These are phyloP conservation scores for Halophytophthora polymorphica DNA, from an alignment of 352 stramenopile genomes.

Conservation along the genomic window DNA sequence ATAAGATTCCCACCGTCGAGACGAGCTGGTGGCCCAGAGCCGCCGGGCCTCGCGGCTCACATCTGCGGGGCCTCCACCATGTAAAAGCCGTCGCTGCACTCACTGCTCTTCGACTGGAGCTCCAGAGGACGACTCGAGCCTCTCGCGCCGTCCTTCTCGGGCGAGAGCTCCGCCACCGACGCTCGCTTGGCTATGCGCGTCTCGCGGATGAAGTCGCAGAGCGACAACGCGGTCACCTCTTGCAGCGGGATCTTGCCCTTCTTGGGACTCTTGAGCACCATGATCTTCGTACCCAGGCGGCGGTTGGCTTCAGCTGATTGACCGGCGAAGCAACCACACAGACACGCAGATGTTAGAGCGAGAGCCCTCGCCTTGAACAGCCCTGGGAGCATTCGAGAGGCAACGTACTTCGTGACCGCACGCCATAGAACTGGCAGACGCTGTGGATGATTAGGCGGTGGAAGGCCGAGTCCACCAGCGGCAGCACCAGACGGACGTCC, in stretches of 20 bases:
- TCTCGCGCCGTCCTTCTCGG: slow-evolving; percentile 24
- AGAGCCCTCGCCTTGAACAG: background rate
- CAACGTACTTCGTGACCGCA: slow-evolving; percentile 77
- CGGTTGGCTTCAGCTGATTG: slow-evolving; percentile 58
- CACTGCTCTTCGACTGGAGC: slow-evolving; percentile 63
- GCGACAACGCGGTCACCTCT: slow-evolving; percentile 52
- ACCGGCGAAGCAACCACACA: background rate
- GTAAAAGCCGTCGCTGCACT: slow-evolving; percentile 78
- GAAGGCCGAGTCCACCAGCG: slow-evolving; percentile 79
- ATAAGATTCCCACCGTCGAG: too few relatives aligned
- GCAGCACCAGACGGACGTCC: slow-evolving; percentile 66
- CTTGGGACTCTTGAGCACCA: slow-evolving; percentile 70
- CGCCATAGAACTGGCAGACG: slow-evolving; percentile 85
- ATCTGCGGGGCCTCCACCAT: slow-evolving; percentile 69
- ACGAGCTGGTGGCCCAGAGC: too few relatives aligned
- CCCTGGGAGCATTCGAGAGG: background rate
- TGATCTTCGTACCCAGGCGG: slow-evolving; percentile 77
- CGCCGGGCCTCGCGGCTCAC: slow-evolving; percentile 25
- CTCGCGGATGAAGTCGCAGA: slow-evolving; percentile 78
- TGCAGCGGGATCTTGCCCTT: slow-evolving; percentile 37
- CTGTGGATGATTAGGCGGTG: slow-evolving; percentile 87
- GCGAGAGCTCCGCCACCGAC: slow-evolving; percentile 12
- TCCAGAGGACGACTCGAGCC: slow-evolving; percentile 29
- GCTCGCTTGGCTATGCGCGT: slow-evolving; percentile 45
- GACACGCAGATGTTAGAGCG: slow-evolving; percentile 5